phyloP scores from a whole-genome alignment of 2,329 filamentous ascomycete genomes.

The Colletotrichum nymphaeae region DNA sequence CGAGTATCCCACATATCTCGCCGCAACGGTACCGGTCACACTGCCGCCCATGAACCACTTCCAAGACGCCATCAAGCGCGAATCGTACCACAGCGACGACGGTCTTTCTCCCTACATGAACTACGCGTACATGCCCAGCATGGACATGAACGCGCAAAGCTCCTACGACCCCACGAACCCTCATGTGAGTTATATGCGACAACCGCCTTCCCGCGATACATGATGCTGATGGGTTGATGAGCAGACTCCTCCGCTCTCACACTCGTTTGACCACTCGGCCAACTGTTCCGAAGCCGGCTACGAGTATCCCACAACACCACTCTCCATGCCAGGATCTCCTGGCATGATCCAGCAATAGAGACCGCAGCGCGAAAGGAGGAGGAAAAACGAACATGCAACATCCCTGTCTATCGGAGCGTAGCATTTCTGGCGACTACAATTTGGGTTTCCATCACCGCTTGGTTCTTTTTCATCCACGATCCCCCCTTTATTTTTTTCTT shows the following conservation, averaged over 20 bases:
- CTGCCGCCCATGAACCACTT: conserved; percentile 75
- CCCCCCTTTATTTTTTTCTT: not conserved
- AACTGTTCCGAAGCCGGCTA: conserved; percentile 71
- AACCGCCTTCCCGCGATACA: conserved; percentile 53
- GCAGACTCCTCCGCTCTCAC: conserved; percentile 82
- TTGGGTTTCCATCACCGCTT: not conserved
- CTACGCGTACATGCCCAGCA: conserved; percentile 73
- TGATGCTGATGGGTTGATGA: conserved; percentile 61
- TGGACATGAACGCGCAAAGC: conserved; percentile 71
- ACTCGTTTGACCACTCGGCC: conserved; percentile 76
- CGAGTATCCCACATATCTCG: conserved; percentile 69
- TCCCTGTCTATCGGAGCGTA: not conserved
- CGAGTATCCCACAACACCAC: conserved; percentile 76
- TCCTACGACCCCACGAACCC: conserved; percentile 75
- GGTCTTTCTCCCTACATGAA: conserved; percentile 74
- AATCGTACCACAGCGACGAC: conserved; percentile 67
- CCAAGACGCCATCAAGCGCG: conserved; percentile 75
- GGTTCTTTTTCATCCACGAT: not conserved
- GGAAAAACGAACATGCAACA: not conserved
- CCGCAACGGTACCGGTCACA: conserved; percentile 66
- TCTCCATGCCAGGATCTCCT: conserved; percentile 79
- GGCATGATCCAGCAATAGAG: conserved; percentile 54
- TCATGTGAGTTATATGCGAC: conserved; percentile 75
- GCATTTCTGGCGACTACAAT: not conserved
- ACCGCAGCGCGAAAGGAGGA: not conserved